Evolutionary conservation across 768 basidiomycete species (phyloP), one percentile per base, ranked within the genome.

Genomic region (Dioszegia crocea): DNA sequence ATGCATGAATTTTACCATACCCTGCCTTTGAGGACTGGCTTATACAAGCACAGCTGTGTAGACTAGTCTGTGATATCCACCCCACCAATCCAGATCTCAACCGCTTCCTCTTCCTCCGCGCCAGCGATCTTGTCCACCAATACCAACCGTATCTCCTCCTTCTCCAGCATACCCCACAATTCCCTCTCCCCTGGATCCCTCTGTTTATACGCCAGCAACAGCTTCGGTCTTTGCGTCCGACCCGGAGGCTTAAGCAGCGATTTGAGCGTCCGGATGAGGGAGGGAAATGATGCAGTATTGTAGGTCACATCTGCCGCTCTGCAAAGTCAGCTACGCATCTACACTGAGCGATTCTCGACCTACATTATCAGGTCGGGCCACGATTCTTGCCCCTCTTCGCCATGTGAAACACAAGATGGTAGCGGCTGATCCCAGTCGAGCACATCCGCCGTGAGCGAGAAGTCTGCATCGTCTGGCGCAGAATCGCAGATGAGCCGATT

Each of bases 271-370:
- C 78, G 78, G 17, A 90, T 76, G 39, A 94, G 83, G 0, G 87
- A 80, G 1, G 88, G 84, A 75, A 94, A 96, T 1, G 89, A 87
- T 0, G 85, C 79, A 0, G 88, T 89, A 78, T 94, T 94, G 79
- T 93, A 94, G 0, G 90, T 87, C 8, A 93, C 89, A 67, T 96
- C 92, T 12, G 91, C 88, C 85, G 93, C 90, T 43, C 91, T 64
- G 52, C 36, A 10, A 39, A 16, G 27, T 46, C 30, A 54, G 51
- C 44, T 36, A 4, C 16, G 4, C 8, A 11, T 27, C 4, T 2
- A 11, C 3, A 26, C 23, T 41, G 3, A 8, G 3, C 6, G 45
- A 19, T 23, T 38, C 16, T 24, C 33, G 23, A 80, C 87, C 59
- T 75, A 89, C 88, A 91, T 74, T 52, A 94, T 83, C 36, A 83